Percentiles rank a stretch among this genome's conserved stretches.
phyloP scores from a whole-genome alignment of 2,329 filamentous ascomycete species.

The Diplodia seriata region DNA sequence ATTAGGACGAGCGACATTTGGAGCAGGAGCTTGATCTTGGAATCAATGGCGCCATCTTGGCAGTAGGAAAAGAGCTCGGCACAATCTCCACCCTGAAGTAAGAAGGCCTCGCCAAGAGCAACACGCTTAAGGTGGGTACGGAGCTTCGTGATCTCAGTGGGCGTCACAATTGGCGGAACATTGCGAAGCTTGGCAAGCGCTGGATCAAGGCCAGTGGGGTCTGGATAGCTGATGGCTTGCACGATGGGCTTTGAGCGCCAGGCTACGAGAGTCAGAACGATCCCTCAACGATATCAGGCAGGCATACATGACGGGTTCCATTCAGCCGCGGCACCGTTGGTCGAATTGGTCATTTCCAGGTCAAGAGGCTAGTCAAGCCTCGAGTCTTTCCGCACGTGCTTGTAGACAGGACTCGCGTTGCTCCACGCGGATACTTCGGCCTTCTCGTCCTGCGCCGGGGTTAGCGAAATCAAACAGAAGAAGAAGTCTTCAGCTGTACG shows the following conservation, averaged over 20 bases:
- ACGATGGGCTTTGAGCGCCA: slow-evolving; percentile 83
- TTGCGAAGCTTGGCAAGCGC: slow-evolving; percentile 69
- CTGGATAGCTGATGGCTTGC: slow-evolving; percentile 74
- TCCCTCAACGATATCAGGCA: neutral
- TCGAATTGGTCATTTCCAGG: slow-evolving; percentile 2
- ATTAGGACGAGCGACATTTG: slow-evolving; percentile 98
- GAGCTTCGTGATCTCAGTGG: slow-evolving; percentile 79
- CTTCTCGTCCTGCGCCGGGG: neutral
- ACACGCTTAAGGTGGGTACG: slow-evolving; percentile 83
- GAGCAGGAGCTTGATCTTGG: slow-evolving; percentile 93
- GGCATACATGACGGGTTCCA: slow-evolving; percentile 52
- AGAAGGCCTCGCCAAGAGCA: slow-evolving; percentile 86
- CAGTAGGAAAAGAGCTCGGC: slow-evolving; percentile 98
- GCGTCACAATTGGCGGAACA: slow-evolving; percentile 80
- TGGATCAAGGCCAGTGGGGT: slow-evolving; percentile 64
- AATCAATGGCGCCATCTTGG: slow-evolving; percentile 84
- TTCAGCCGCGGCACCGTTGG: slow-evolving; percentile 31
- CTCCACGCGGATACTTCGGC: slow-evolving; percentile 9
- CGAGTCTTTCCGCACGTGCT: slow-evolving; percentile 20
- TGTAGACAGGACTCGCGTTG: slow-evolving; percentile 11
- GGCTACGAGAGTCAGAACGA: slow-evolving; percentile 51
- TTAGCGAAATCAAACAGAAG: neutral
- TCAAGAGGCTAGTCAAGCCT: slow-evolving; percentile 14
- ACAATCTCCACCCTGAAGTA: slow-evolving; percentile 95
- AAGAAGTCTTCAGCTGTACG: neutral